Conservation (phyloP, 306 rosid species). For the Begonia fuchsioides region DNA sequence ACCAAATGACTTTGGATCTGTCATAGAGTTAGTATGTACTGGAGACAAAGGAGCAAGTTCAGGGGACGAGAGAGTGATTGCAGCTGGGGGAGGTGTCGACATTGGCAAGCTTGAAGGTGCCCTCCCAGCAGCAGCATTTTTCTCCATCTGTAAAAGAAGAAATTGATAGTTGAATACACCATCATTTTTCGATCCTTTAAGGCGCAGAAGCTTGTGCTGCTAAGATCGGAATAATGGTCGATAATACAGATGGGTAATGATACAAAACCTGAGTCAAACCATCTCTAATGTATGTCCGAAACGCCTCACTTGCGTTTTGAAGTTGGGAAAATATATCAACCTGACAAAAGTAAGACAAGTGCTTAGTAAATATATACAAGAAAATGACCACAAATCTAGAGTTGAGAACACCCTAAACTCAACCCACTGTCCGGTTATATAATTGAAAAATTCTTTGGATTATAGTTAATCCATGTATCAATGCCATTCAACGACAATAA, state of each 20-base stretch:
- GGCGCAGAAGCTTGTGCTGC: too few relatives aligned
- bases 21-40: constrained; percentile 61
- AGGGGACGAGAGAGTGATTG: constrained; percentile 63
- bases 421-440: too few relatives aligned
- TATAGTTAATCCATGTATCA: too few relatives aligned
- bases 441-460: too few relatives aligned
- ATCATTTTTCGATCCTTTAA: neutral
- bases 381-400: too few relatives aligned
- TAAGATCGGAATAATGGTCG: too few relatives aligned
- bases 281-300: constrained; percentile 92
- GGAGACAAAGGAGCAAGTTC: constrained; percentile 84
- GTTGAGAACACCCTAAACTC: too few relatives aligned
- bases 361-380: too few relatives aligned
- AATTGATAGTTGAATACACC: neutral
- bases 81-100: constrained; percentile 92
- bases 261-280: constrained; percentile 77
- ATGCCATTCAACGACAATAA: too few relatives aligned
- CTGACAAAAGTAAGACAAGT: constrained; percentile 23
- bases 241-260: too few relatives aligned
- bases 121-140: constrained; percentile 97
- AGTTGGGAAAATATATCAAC: constrained; percentile 97
- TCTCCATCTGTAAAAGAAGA: constrained; percentile 71
- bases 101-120: constrained; percentile 86
- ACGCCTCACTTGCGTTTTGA: constrained; percentile 97
- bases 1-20: constrained; percentile 48